Evolutionary conservation across 116 monocot genomes (phyloP).

Genomic region (Cymodocea nodosa): DNA sequence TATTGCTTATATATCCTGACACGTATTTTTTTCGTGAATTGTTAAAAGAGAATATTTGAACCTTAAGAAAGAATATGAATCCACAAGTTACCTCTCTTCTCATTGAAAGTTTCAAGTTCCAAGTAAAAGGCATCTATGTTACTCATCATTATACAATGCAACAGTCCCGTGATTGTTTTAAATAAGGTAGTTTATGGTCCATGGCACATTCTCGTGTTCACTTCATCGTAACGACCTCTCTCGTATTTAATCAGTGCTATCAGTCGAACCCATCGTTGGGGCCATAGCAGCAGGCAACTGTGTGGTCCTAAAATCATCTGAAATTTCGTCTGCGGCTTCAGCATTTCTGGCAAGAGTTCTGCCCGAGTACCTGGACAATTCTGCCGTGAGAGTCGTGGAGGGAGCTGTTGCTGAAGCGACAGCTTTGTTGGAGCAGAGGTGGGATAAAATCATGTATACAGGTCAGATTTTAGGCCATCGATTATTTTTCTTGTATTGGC

Average conservation of each 20-base stretch:
- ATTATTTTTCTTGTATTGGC: too few species aligned
- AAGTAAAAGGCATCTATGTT: too few species aligned
- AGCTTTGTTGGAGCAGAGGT: conserved; percentile 53
- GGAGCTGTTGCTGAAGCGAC: conserved; percentile 40
- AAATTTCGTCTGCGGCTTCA: conserved; percentile 72
- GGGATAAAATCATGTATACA: conserved; percentile 94
- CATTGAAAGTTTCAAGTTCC: too few species aligned
- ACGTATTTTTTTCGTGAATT: too few species aligned
- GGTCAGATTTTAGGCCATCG: conserved; percentile 6
- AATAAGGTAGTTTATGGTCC: neutral
- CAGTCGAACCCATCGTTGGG: conserved; percentile 85
- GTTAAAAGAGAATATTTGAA: too few species aligned
- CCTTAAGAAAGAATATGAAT: too few species aligned
- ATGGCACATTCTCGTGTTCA: too few species aligned
- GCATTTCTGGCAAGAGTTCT: conserved; percentile 46
- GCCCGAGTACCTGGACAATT: conserved; percentile 54
- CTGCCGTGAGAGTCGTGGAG: conserved; percentile 72
- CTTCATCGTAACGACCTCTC: too few species aligned
- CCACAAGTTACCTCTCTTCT: too few species aligned
- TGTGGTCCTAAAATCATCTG: conserved; percentile 84
- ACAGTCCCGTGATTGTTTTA: neutral
- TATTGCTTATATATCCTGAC: too few species aligned
- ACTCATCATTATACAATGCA: too few species aligned
- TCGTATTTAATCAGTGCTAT: conserved; percentile 36
- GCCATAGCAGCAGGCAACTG: conserved; percentile 87